Base-by-base conservation (phyloP, 257 asterid genomes). In the Leonotis leonurus region DNA sequence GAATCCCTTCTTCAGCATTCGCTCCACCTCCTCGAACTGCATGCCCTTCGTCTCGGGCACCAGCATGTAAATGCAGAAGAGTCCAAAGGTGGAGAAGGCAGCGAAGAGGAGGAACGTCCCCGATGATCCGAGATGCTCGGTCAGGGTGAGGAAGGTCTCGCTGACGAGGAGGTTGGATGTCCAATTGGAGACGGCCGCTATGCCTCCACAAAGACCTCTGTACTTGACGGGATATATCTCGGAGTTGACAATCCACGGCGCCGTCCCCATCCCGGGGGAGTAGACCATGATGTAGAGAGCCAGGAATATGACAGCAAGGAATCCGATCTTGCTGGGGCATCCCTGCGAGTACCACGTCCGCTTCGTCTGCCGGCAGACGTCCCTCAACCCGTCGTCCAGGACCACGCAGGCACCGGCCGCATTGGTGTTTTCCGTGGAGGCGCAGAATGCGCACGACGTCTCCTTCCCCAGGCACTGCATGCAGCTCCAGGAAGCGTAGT, bases 241-340 rank as follows among this genome's bases (percentile, higher is more conserved):
- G 0, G 89, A 85, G 77, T 82, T 85, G 0, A 85, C 79, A n/a
- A 85, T 76, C 93, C 93, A 85, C 0, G 93, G 93, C 21, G 73
- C 85, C 0, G 93, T 75, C 18, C 93, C 89, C 86, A 85, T 85
- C 21, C 89, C 93, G 0, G 89, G 93, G 0, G 93, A 70, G 75
- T 82, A 85, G 12, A 71, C 54, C 0, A 85, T 72, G 72, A 85
- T 82, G 70, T 82, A 85, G 16, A 80, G 41, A 5, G 81, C 89
- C 22, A 85, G 49, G 36, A 85, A 32, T 6, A 80, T 11, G 0
- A 82, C 86, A 4, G 85, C 89, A 52, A 82, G 33, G 65, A 73
- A 67, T 13, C 93, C 93, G 0, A 80, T 37, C 37, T 57, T 77
- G 70, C 81, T 85, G 2, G 93, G 93, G 53, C 89, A 85, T 2